Conservation (phyloP, 192 early-diverging fungal species). For the Oehlia diaphana region DNA sequence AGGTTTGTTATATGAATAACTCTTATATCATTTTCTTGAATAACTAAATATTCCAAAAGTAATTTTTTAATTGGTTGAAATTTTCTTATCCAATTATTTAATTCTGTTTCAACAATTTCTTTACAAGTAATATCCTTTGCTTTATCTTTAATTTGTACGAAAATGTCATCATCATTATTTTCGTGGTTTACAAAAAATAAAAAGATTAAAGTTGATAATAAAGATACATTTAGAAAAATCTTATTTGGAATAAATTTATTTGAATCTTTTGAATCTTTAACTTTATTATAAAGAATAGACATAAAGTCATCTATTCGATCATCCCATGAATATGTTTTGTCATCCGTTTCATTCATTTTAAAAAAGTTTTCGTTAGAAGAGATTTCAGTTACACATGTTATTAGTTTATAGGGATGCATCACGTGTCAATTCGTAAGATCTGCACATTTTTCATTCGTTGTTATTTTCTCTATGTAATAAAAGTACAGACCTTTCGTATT, state of each 20-base stretch:
- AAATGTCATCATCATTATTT: background rate
- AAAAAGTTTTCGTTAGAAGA: no score
- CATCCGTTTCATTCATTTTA: no score
- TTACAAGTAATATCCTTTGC: background rate
- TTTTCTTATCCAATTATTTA: background rate
- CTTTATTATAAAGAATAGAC: background rate
- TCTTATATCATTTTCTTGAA: background rate
- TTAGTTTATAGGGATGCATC: no score
- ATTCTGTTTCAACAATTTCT: background rate
- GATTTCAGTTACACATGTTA: no score
- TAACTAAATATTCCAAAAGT: background rate
- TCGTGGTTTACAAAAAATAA: background rate
- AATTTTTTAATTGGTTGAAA: background rate
- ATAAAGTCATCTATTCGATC: background rate
- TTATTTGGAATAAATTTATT: background rate
- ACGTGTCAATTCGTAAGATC: no score
- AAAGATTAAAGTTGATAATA: background rate
- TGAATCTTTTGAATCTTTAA: no score
- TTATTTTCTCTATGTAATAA: no score
- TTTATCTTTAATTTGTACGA: background rate
- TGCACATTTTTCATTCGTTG: no score
- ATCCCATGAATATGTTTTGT: background rate
- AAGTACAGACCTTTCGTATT: no score
- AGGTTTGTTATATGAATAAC: background rate
- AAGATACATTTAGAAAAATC: background rate